These are phyloP conservation scores for Zizania palustris DNA, from an alignment of 202 grass and related monocot genomes.

Conservation along the genomic window DNA sequence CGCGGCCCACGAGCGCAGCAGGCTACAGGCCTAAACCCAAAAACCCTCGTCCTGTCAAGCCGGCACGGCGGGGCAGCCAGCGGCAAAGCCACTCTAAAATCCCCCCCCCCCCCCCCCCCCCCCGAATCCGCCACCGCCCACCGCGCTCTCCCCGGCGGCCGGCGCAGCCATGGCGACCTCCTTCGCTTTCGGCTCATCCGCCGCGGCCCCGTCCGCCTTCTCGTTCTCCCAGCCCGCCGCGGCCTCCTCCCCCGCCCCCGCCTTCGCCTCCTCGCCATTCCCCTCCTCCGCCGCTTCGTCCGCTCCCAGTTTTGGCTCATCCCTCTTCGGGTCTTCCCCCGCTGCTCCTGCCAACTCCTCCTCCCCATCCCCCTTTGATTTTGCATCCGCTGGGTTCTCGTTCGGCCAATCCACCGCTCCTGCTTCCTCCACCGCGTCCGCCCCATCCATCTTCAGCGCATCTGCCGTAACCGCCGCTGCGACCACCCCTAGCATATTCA, in stretches of 20 bases:
- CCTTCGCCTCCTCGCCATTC: conserved; percentile 33
- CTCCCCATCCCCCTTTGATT: conserved; percentile 48
- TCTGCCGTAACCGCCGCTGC: conserved; percentile 20
- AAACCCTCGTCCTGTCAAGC: background rate
- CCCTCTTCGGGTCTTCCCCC: conserved; percentile 48
- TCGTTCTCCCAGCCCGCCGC: conserved; percentile 41
- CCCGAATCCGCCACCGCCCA: conserved; percentile 31
- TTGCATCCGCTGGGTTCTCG: conserved; percentile 49
- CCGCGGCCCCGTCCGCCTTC: conserved; percentile 45
- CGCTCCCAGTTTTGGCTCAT: conserved; percentile 50
- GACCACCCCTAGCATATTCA: conserved; percentile 40
- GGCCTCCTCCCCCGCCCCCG: conserved; percentile 23
- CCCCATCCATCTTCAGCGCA: conserved; percentile 40
- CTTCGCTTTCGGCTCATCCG: conserved; percentile 56
- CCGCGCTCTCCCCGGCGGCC: conserved; percentile 16
- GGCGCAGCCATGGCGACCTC: conserved; percentile 56
- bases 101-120: conserved; percentile 38
- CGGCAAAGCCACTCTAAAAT: conserved; percentile 55
- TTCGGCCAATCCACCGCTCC: conserved; percentile 33
- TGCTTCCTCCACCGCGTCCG: conserved; percentile 33
- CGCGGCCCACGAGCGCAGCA: background rate
- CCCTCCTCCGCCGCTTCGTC: conserved; percentile 45
- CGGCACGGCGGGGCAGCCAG: background rate
- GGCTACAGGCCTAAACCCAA: background rate
- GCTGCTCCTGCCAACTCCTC: conserved; percentile 30